Base-by-base conservation (phyloP, 2,329 filamentous ascomycete species). In the Stenocarpella maydis region DNA sequence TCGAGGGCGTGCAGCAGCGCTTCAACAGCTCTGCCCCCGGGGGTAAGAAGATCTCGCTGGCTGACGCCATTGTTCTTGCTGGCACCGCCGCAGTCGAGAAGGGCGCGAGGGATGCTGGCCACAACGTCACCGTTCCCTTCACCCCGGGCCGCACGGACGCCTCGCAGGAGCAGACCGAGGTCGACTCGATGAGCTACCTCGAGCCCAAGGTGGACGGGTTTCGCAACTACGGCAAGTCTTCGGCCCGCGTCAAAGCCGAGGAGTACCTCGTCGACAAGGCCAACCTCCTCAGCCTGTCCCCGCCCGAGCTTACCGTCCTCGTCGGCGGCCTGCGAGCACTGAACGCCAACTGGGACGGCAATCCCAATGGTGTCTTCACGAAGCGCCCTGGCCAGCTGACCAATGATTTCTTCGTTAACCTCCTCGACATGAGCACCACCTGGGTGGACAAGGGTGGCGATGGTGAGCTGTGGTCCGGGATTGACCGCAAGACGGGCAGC, bases 371-470 rank as follows among this genome's bases (percentile, higher is more conserved):
- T 71, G 84, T 93, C 69, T 84, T 93, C 75, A 93, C 91, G 69
- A 84, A 85, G 74, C 83, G 82, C 15, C 88, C 89, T 1, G 91
- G 91, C 43, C 79, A 86, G 71, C 83, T 93, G 74, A 91, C 88
- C 76, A 92, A 91, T 79, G 91, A 93, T 81, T 93, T 92, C 86
- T 93, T 93, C 76, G 85, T 91, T 79, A 92, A 93, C 81, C 83
- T 93, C 3, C 86, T 93, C 31, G 90, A 92, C 74, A 86, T 84
- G 74, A 81, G 79, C 78, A 91, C 85, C 15, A 82, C 80, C 24
- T 93, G 91, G 91, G 15, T 63, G 9, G 67, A 65, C 49, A 67
- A 69, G 41, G 21, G 55, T 21, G 67, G 65, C 8, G 69, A 71
- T n/a, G n/a, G n/a, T n/a, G 63, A 4, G 69, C 21, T 71, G 68